These are phyloP conservation scores for Blastocystis sp. DNA, from an alignment of 352 stramenopile species.

Conservation along the genomic window DNA sequence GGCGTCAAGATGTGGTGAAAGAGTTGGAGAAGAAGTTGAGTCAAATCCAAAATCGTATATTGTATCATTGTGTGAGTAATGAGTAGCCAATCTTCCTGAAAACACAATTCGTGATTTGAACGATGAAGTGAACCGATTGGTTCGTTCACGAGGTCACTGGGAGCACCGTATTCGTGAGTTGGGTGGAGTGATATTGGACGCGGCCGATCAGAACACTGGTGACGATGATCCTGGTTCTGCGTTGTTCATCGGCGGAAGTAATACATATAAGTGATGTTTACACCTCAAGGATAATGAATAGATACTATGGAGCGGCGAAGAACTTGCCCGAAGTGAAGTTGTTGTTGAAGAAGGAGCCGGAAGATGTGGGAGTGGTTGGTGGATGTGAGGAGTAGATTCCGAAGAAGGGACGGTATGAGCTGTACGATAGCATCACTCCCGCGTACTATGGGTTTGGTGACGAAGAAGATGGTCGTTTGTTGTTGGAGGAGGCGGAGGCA, in stretches of 20 bases:
- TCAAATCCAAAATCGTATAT: constrained; percentile 66
- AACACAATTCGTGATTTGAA: constrained; percentile 68
- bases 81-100: constrained; percentile 35
- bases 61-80: background rate
- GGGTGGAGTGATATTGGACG: constrained; percentile 48
- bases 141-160: constrained; percentile 67
- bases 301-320: constrained; percentile 68
- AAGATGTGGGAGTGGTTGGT: constrained; percentile 36
- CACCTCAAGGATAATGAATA: background rate
- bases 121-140: constrained; percentile 63
- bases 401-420: constrained; percentile 55
- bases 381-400: constrained; percentile 17
- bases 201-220: constrained; percentile 49
- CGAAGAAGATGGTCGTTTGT: constrained; percentile 78
- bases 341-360: constrained; percentile 57
- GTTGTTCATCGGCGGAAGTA: constrained; percentile 56
- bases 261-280: constrained; percentile 54
- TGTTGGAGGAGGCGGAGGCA: constrained; percentile 76
- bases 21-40: constrained; percentile 63
- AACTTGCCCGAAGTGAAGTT: constrained; percentile 59
- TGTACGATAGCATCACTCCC: constrained; percentile 68
- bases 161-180: constrained; percentile 64
- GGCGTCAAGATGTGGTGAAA: constrained; percentile 69
- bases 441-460: constrained; percentile 80
- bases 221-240: constrained; percentile 34